Conservation (phyloP, 345 rosid genomes). For the Acer negundo region DNA sequence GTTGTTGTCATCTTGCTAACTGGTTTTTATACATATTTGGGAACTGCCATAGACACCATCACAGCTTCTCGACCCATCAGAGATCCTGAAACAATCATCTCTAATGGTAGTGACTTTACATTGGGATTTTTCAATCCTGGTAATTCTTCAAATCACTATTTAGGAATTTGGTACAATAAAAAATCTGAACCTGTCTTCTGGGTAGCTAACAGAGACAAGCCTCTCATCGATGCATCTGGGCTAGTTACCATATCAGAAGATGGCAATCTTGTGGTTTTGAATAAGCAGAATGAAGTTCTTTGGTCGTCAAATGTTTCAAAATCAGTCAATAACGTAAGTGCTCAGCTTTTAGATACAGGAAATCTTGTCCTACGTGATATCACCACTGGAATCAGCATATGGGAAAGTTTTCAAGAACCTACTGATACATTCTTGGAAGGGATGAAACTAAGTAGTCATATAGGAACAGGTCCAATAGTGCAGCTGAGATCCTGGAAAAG, state of each 20-base stretch:
- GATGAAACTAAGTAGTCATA: slow-evolving; percentile 39
- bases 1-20: background rate
- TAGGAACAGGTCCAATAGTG: slow-evolving; percentile 29
- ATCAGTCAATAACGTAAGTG: no score
- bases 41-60: background rate
- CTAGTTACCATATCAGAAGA: slow-evolving; percentile 33
- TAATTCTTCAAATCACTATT: background rate
- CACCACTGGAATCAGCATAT: slow-evolving; percentile 25
- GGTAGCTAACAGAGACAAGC: slow-evolving; percentile 55
- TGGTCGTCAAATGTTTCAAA: slow-evolving; percentile 59
- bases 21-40: background rate
- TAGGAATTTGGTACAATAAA: background rate
- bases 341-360: slow-evolving; percentile 47
- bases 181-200: slow-evolving; percentile 29
- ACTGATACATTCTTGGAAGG: slow-evolving; percentile 29
- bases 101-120: background rate
- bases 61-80: background rate
- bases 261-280: slow-evolving; percentile 49
- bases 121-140: background rate
- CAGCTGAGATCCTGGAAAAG: slow-evolving; percentile 54
- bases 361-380: slow-evolving; percentile 45
- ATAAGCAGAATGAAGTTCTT: slow-evolving; percentile 29
- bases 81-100: background rate
- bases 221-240: slow-evolving; percentile 46
- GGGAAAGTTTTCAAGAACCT: slow-evolving; percentile 68